Base-by-base conservation (phyloP, 1,139 yeast species). In the Meyerozyma athensensis region DNA sequence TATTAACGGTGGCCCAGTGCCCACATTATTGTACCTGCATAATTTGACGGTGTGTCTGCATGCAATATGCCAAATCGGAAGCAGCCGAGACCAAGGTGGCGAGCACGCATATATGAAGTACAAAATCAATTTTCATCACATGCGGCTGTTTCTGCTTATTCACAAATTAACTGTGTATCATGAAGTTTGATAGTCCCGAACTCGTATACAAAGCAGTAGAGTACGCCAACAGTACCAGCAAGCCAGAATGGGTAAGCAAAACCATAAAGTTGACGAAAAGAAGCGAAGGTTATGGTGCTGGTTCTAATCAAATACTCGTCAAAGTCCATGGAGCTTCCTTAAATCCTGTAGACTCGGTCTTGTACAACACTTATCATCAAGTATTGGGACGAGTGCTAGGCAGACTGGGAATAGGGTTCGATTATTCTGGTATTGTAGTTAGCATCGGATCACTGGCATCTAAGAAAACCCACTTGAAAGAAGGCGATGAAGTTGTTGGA, bases 401-500 rank as follows among this genome's bases (percentile, higher is more conserved):
- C 2, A 67, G 65, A 26, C 73, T 76, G 39, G 87, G 86, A 7
- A 52, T 81, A 20, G 90, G 92, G 4, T 65, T 77, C 42, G 96
- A 86, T 50, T 85, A 74, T 49, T 59, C 83, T 8, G 96, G 96
- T 26, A 63, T 64, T 1, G 67, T 86, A 24, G 72, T 71, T 2
- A 69, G 77, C 26, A 77, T 81, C 35, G 94, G 95, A 7, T 54
- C 58, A 1, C 53, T 57, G 4, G 58, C 73, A 8, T 50, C 51
- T 3, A 44, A 44, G 4, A 50, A 50, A 17, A 47, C 51, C 3
- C 52, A 59, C 10, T 72, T 74, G 56, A 58, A 63, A 20, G 72
- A 61, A 4, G 92, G 90, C 24, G 92, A 84, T 48, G 68, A 70
- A 28, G 82, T 84, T 1, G 74, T 74, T 50, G 95, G 95, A 7